Conservation (phyloP, 805 yeast genomes). For the Metschnikowia proteae region DNA sequence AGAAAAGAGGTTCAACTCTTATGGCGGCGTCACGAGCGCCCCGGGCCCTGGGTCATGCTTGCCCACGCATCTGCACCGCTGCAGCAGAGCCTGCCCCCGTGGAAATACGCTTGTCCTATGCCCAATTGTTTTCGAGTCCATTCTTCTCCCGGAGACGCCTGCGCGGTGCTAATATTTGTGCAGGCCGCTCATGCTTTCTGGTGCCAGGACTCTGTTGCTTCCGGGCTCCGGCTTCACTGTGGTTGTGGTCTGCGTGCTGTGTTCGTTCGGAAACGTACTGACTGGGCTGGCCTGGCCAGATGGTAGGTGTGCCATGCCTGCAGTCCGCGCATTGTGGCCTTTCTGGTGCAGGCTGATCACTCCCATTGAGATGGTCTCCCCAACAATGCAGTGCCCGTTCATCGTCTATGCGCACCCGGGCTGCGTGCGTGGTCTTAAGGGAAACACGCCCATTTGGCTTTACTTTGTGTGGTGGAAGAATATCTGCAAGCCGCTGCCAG, state of each 20-base stretch:
- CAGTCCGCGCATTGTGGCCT: background rate
- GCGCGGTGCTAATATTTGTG: background rate
- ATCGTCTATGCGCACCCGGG: background rate
- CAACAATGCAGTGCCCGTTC: background rate
- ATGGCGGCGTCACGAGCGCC: background rate
- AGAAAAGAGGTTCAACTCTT: background rate
- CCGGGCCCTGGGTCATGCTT: background rate
- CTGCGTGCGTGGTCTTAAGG: background rate
- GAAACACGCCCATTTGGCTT: background rate
- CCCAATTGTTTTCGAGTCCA: background rate
- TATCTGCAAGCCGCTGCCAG: background rate
- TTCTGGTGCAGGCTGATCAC: constrained; percentile 1
- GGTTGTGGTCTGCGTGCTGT: no score
- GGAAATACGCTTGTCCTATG: background rate
- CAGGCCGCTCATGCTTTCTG: background rate
- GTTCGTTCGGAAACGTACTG: no score
- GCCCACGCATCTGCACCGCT: background rate
- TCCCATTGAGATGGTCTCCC: background rate
- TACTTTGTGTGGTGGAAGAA: background rate
- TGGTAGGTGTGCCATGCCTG: background rate
- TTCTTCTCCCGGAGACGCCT: background rate
- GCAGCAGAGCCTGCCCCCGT: background rate
- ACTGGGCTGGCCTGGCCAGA: background rate
- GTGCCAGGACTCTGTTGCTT: background rate
- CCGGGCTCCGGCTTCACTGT: no score